phyloP scores from a whole-genome alignment of 208 protist species.

The Herpetomonas tarakana region DNA sequence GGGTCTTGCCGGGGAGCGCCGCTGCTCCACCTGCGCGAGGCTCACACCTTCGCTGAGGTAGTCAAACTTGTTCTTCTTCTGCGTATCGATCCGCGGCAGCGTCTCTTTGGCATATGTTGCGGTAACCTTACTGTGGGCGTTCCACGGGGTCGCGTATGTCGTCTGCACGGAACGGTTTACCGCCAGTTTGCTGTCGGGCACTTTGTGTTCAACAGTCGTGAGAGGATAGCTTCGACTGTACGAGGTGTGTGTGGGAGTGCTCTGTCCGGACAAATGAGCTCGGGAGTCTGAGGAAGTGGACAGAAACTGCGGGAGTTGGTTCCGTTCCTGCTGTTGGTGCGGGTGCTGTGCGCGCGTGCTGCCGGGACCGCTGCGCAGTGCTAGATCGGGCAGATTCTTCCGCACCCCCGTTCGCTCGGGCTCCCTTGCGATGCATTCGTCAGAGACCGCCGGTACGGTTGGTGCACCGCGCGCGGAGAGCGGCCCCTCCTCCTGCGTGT shows the following conservation, averaged over 20 bases:
- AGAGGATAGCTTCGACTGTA: slow-evolving; percentile 36
- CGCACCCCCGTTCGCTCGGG: background rate
- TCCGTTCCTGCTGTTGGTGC: too few relatives aligned
- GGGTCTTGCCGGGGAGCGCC: background rate
- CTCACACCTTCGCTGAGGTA: slow-evolving; percentile 17
- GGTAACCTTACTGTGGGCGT: slow-evolving; percentile 17
- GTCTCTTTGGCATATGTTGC: slow-evolving; percentile 20
- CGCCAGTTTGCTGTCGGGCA: slow-evolving; percentile 12
- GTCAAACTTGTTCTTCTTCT: slow-evolving; percentile 29
- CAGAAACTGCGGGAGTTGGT: too few relatives aligned
- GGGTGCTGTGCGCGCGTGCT: background rate
- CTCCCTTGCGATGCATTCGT: too few relatives aligned
- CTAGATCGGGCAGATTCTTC: background rate
- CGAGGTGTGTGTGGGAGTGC: slow-evolving; percentile 7
- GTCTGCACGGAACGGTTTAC: slow-evolving; percentile 18
- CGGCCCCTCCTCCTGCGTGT: too few relatives aligned
- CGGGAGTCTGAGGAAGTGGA: background rate
- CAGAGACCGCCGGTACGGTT: too few relatives aligned
- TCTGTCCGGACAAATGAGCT: slow-evolving; percentile 5
- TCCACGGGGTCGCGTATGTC: slow-evolving; percentile 19
- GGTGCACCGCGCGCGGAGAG: too few relatives aligned
- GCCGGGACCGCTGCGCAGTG: background rate
- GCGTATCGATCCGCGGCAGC: slow-evolving; percentile 28
- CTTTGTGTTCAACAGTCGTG: slow-evolving; percentile 12
- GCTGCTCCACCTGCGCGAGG: background rate